A percentile compares a stretch with the other conserved stretches of the same genome.
These are phyloP conservation scores for Pseudonitzschia multiseries DNA, from an alignment of 108 stramenopile species.

Conservation along the genomic window DNA sequence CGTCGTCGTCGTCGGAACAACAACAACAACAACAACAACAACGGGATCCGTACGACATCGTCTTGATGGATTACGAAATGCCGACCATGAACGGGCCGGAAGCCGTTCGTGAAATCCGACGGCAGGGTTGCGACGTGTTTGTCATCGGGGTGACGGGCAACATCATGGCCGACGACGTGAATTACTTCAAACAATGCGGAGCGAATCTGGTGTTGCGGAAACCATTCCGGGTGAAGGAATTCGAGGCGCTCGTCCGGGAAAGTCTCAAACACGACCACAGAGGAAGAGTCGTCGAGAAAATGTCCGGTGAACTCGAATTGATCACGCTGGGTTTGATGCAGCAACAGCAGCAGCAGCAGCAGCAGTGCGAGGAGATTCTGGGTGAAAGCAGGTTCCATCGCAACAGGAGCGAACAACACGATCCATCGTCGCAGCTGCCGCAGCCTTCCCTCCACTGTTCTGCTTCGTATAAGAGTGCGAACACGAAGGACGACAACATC, in stretches of 20 bases:
- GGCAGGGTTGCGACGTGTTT: slow-evolving; percentile 26
- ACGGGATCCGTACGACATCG: slow-evolving; percentile 18
- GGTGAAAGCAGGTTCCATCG: no score
- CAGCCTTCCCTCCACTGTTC: no score
- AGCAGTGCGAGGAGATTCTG: no score
- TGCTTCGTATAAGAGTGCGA: no score
- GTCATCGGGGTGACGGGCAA: slow-evolving; percentile 49
- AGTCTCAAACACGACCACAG: background rate
- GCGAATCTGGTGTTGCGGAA: slow-evolving; percentile 44
- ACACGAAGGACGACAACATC: no score
- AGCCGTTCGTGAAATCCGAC: slow-evolving; percentile 21
- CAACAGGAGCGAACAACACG: no score
- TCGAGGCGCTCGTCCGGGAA: slow-evolving; percentile 16
- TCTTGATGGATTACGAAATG: slow-evolving; percentile 43
- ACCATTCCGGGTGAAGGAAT: slow-evolving; percentile 30
- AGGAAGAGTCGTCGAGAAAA: background rate
- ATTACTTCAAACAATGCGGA: slow-evolving; percentile 27
- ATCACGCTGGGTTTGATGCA: background rate
- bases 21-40: background rate
- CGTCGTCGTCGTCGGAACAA: background rate
- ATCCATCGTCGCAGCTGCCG: no score
- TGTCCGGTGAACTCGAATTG: background rate
- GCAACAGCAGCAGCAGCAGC: background rate
- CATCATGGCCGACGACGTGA: slow-evolving; percentile 37
- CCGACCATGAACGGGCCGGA: slow-evolving; percentile 24